phyloP scores from a whole-genome alignment of 768 basidiomycete genomes.

The Calocera viscosa region DNA sequence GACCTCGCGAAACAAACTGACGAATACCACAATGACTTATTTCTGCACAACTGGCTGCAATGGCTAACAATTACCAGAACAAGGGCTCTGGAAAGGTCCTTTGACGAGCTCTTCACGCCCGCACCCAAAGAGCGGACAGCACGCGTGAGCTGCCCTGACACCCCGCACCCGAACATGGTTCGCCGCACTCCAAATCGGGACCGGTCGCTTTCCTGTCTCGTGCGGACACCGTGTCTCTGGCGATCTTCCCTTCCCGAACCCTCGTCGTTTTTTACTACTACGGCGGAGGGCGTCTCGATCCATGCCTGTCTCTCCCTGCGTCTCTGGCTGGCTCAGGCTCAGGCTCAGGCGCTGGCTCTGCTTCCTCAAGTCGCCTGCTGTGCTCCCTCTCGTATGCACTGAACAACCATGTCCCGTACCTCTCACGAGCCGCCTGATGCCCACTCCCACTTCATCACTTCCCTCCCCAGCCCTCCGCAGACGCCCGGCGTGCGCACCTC shows the following conservation, averaged over 20 bases:
- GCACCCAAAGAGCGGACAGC: neutral
- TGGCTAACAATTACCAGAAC: too few species aligned
- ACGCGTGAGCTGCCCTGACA: neutral
- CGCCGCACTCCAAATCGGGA: neutral
- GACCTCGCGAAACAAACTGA: too few species aligned
- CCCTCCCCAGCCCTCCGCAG: neutral
- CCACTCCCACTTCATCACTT: neutral
- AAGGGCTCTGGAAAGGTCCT: too few species aligned
- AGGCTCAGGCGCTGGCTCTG: neutral
- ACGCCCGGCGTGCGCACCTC: neutral
- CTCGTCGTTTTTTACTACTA: neutral
- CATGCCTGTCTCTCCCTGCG: neutral
- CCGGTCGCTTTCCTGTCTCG: neutral
- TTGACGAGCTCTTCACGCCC: too few species aligned
- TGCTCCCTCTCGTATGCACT: neutral
- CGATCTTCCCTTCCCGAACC: neutral
- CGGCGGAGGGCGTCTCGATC: too few species aligned
- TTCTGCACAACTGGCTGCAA: too few species aligned
- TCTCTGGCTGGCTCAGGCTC: neutral
- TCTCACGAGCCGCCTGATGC: neutral
- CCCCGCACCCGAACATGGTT: neutral
- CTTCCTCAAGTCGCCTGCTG: neutral
- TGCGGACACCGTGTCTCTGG: neutral
- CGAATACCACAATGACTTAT: too few species aligned
- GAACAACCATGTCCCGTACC: constrained; percentile 1